A percentile compares a stretch with the other conserved stretches of the same genome.
Evolutionary conservation across 352 stramenopile genomes (phyloP).

Genomic region (Pythium myriotylum): DNA sequence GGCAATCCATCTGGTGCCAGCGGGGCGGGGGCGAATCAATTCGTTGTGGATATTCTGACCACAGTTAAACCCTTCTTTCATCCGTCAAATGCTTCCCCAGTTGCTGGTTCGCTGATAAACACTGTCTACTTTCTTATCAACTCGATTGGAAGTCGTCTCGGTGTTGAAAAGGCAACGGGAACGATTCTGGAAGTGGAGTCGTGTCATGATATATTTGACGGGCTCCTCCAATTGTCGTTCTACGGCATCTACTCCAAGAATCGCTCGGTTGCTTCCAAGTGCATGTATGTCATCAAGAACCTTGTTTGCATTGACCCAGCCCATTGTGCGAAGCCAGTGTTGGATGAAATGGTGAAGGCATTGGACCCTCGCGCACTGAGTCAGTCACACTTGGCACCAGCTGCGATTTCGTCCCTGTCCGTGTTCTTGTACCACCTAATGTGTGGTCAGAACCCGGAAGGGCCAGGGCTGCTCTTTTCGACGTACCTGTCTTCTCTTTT

Average conservation of each 20-base stretch:
- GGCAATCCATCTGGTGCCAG: conserved; percentile 26
- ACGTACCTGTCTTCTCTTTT: conserved; percentile 62
- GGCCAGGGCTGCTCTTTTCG: conserved; percentile 52
- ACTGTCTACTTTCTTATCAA: conserved; percentile 61
- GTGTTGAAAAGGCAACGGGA: conserved; percentile 43
- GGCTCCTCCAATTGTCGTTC: conserved; percentile 53
- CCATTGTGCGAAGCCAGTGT: conserved; percentile 43
- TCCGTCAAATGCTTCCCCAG: conserved; percentile 68
- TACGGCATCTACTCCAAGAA: conserved; percentile 82
- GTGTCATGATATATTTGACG: conserved; percentile 45
- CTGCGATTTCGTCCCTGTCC: conserved; percentile 69
- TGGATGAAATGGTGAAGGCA: conserved; percentile 74
- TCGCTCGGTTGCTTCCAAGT: conserved; percentile 57
- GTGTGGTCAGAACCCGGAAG: conserved; percentile 49
- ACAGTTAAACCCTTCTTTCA: conserved; percentile 74
- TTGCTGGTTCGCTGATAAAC: conserved; percentile 52
- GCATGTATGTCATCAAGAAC: conserved; percentile 75
- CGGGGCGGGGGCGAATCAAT: conserved; percentile 34
- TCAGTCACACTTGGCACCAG: conserved; percentile 70
- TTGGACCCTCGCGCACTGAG: conserved; percentile 70
- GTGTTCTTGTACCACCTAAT: conserved; percentile 67
- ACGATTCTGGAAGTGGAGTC: conserved; percentile 31
- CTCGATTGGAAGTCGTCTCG: conserved; percentile 50
- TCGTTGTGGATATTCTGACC: conserved; percentile 59
- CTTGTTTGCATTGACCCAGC: conserved; percentile 54